Conservation (phyloP, 2,329 filamentous ascomycete species). For the Dactylonectria macrodidyma region DNA sequence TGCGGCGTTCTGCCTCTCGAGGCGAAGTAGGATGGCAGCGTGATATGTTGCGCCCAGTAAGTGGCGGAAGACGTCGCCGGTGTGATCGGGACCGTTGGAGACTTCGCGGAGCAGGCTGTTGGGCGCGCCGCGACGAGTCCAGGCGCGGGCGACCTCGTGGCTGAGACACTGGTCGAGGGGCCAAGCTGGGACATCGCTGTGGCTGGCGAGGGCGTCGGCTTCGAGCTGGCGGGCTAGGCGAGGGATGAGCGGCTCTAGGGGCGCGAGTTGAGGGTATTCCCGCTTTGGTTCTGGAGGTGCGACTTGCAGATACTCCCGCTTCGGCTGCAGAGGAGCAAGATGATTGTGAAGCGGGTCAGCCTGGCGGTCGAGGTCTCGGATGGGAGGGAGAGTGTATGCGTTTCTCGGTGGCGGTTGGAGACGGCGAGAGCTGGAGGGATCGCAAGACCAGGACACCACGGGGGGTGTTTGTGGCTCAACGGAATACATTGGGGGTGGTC, state of each 20-base stretch:
- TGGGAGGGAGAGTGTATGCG: background rate
- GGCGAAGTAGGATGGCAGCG: conserved; percentile 19
- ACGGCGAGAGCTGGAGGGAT: background rate
- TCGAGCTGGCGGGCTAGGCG: conserved; percentile 23
- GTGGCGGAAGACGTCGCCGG: conserved; percentile 10
- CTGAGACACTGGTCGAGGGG: conserved; percentile 27
- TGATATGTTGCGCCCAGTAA: conserved; percentile 17
- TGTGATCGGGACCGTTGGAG: background rate
- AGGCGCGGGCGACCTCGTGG: conserved; percentile 20
- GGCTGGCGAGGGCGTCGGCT: conserved; percentile 14
- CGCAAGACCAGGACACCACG: background rate
- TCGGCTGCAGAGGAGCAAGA: background rate
- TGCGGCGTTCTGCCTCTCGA: conserved; percentile 13
- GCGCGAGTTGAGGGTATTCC: background rate
- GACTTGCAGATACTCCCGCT: background rate
- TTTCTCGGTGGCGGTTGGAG: background rate
- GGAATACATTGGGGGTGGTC: background rate
- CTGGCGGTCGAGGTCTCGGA: background rate
- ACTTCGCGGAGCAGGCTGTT: conserved; percentile 13
- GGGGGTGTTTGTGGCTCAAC: background rate
- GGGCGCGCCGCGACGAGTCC: conserved; percentile 21
- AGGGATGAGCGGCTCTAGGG: conserved; percentile 15
- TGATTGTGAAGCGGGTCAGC: background rate
- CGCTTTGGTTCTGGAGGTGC: background rate
- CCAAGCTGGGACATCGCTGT: conserved; percentile 7